Percentiles rank a stretch among this genome's conserved stretches.
phyloP scores from a whole-genome alignment of 2,329 filamentous ascomycete species.

The Whalleya microplaca region DNA sequence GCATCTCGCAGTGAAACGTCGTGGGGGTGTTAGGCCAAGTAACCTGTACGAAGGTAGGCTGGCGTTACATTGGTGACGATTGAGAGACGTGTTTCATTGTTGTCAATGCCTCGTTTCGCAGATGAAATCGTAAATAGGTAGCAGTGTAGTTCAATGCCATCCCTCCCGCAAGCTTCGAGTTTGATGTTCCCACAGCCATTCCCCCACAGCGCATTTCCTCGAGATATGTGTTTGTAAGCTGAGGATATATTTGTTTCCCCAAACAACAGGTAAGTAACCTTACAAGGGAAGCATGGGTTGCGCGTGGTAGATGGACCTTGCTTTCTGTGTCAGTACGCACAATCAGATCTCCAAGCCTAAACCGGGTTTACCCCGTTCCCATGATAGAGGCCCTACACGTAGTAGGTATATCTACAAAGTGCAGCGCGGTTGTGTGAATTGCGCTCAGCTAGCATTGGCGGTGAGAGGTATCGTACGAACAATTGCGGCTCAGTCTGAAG shows the following conservation, averaged over 20 bases:
- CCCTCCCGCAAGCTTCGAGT: neutral
- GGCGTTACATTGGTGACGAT: slow-evolving; percentile 13
- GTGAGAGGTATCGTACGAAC: slow-evolving; percentile 11
- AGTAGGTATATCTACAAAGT: neutral
- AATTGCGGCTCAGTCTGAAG: slow-evolving; percentile 3
- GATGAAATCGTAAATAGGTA: slow-evolving; percentile 1
- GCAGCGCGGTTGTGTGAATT: slow-evolving; percentile 2
- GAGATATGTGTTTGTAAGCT: neutral
- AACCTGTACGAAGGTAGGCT: slow-evolving; percentile 2
- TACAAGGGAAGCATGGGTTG: slow-evolving; percentile 6
- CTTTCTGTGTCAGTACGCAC: slow-evolving; percentile 9
- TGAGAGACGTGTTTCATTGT: slow-evolving; percentile 18
- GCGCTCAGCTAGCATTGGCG: slow-evolving; percentile 7
- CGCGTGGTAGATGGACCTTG: neutral
- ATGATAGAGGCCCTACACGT: neutral
- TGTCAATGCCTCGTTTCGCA: slow-evolving; percentile 8
- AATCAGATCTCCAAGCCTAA: slow-evolving; percentile 2
- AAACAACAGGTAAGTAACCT: slow-evolving; percentile 21
- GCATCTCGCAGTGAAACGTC: slow-evolving; percentile 24
- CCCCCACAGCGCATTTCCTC: no score
- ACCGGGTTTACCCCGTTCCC: slow-evolving; percentile 4
- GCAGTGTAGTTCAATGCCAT: neutral
- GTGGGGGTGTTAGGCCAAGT: slow-evolving; percentile 22
- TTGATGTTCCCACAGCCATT: neutral
- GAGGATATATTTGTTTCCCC: neutral